Conservation (phyloP, 116 monocot genomes). For the Phalaenopsis hybrid region DNA sequence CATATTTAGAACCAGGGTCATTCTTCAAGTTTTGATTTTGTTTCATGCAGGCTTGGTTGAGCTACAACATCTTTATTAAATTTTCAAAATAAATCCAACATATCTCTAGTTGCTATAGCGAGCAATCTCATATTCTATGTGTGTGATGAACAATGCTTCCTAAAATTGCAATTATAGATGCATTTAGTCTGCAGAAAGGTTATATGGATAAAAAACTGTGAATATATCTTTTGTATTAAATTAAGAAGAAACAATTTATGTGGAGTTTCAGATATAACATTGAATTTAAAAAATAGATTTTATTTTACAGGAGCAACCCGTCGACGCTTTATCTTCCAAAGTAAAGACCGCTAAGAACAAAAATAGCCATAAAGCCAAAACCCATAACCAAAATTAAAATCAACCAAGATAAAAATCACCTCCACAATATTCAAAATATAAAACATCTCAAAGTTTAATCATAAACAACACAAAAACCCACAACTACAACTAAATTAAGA, state of each 20-base stretch:
- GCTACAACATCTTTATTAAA: not conserved
- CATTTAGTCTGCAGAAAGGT: not conserved
- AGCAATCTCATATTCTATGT: not conserved
- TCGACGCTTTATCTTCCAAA: not conserved
- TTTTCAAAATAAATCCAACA: not conserved
- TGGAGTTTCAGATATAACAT: not conserved
- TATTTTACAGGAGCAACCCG: not conserved
- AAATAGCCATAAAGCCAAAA: too few species aligned
- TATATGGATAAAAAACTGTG: not conserved
- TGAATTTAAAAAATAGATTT: not conserved
- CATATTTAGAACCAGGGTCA: not conserved
- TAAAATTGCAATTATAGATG: not conserved
- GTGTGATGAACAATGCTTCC: not conserved
- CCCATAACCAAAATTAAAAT: too few species aligned
- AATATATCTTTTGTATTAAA: not conserved
- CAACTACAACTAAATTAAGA: too few species aligned
- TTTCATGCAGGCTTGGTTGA: not conserved
- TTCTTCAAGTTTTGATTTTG: not conserved
- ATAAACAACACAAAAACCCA: too few species aligned
- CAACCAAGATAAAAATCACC: too few species aligned
- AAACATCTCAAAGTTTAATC: too few species aligned
- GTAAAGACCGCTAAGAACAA: too few species aligned
- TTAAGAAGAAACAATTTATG: not conserved
- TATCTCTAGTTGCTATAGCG: not conserved
- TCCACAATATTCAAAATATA: too few species aligned